These are phyloP conservation scores for Pseudognaphalium luteoalbum DNA, from an alignment of 129 eudicot species.

Conservation along the genomic window DNA sequence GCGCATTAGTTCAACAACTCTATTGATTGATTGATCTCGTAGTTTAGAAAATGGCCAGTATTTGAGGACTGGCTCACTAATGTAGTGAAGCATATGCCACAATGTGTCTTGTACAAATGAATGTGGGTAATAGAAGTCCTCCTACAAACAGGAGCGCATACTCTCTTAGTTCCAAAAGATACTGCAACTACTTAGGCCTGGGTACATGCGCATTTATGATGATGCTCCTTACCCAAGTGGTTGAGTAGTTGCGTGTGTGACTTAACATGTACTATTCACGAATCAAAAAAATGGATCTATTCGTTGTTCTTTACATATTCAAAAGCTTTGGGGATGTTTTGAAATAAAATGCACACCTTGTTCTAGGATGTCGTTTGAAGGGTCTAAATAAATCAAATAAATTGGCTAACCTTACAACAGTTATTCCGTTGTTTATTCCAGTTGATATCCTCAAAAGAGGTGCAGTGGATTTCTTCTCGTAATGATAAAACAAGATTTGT, in stretches of 20 bases:
- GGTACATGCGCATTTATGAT: too few relatives aligned
- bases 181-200: too few relatives aligned
- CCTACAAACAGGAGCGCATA: slow-evolving; percentile 33
- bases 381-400: not conserved
- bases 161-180: not conserved
- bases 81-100: slow-evolving; percentile 61
- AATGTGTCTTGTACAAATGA: slow-evolving; percentile 54
- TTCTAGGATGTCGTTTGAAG: not conserved
- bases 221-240: too few relatives aligned
- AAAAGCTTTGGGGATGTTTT: not conserved
- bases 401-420: slow-evolving; percentile 50
- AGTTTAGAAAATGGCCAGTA: slow-evolving; percentile 63
- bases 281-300: too few relatives aligned
- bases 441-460: slow-evolving; percentile 31
- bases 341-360: not conserved
- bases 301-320: not conserved
- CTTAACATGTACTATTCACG: too few relatives aligned
- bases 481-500: slow-evolving; percentile 37
- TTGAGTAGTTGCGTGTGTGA: too few relatives aligned
- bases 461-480: slow-evolving; percentile 40
- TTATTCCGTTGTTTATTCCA: slow-evolving; percentile 52
- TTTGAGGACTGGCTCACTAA: slow-evolving; percentile 55
- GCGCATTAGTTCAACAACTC: slow-evolving; percentile 56
- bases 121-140: slow-evolving; percentile 65
- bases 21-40: slow-evolving; percentile 46